These are phyloP conservation scores for Lecanosticta acicola DNA, from an alignment of 2,329 filamentous ascomycete genomes.

Conservation along the genomic window DNA sequence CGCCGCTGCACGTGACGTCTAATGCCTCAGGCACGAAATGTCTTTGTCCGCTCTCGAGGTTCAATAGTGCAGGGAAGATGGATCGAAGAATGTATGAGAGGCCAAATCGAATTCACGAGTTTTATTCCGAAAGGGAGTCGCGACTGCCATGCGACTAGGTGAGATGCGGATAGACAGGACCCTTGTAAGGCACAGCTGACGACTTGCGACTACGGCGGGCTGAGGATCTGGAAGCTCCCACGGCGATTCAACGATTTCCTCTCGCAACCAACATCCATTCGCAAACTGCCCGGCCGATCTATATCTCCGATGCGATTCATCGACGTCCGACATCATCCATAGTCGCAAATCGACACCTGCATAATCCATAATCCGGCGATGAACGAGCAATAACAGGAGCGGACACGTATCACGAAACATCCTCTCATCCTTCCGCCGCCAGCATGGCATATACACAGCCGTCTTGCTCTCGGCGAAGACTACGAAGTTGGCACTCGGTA, in stretches of 20 bases:
- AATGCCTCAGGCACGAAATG: constrained; percentile 2
- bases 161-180: constrained; percentile 1
- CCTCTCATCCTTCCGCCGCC: constrained; percentile 7
- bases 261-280: too few relatives aligned
- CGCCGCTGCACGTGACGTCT: constrained; percentile 4
- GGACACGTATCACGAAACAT: constrained; percentile 13
- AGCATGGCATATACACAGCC: constrained; percentile 15
- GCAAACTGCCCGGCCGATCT: too few relatives aligned
- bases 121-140: too few relatives aligned
- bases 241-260: too few relatives aligned
- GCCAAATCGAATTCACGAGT: too few relatives aligned
- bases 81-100: neutral
- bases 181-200: constrained; percentile 6
- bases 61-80: constrained; percentile 10
- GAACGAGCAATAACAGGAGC: constrained; percentile 13
- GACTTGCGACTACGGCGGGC: neutral
- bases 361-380: constrained; percentile 3
- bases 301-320: too few relatives aligned
- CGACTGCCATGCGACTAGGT: neutral
- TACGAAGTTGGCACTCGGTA: constrained; percentile 13
- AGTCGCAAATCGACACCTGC: too few relatives aligned
- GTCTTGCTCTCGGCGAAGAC: constrained; percentile 5
- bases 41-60: constrained; percentile 11
- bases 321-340: too few relatives aligned
- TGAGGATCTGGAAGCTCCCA: neutral